These are phyloP conservation scores for Hepatocystis sp. DNA, from an alignment of 169 alveolate genomes.

Conservation along the genomic window DNA sequence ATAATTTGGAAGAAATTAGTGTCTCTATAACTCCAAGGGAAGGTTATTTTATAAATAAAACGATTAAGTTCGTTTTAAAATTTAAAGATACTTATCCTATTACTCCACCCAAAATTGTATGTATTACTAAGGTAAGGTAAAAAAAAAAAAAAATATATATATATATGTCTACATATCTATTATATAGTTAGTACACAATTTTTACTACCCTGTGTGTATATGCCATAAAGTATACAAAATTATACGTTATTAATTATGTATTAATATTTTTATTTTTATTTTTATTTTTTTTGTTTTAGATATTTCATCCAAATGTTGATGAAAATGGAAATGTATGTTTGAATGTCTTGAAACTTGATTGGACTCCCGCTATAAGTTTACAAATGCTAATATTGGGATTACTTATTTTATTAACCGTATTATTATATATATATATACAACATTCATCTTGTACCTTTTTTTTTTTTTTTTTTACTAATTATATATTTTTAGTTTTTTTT, in stretches of 20 bases:
- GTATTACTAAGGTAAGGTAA: slow-evolving; percentile 38
- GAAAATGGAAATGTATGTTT: slow-evolving; percentile 69
- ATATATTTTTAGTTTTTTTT: too few species aligned
- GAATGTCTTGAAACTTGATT: slow-evolving; percentile 62
- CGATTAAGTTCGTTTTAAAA: slow-evolving; percentile 20
- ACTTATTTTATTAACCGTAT: slow-evolving; percentile 41
- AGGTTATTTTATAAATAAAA: slow-evolving; percentile 38
- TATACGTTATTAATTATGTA: too few species aligned
- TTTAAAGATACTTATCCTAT: slow-evolving; percentile 70
- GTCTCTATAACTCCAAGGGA: slow-evolving; percentile 49
- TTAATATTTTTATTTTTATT: too few species aligned
- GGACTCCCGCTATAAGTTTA: slow-evolving; percentile 65
- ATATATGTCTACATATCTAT: neutral
- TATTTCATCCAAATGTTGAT: slow-evolving; percentile 72
- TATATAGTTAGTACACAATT: too few species aligned
- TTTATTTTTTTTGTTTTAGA: too few species aligned
- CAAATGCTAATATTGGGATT: slow-evolving; percentile 63
- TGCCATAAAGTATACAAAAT: too few species aligned
- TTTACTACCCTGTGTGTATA: too few species aligned
- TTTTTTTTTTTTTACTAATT: too few species aligned
- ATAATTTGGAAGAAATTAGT: slow-evolving; percentile 40
- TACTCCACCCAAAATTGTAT: slow-evolving; percentile 59
- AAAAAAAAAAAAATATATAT: neutral
- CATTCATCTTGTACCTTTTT: too few species aligned
- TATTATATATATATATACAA: too few species aligned